Evolutionary conservation across 305 asterid genomes (phyloP).

Genomic region (Solanum hybrid): DNA sequence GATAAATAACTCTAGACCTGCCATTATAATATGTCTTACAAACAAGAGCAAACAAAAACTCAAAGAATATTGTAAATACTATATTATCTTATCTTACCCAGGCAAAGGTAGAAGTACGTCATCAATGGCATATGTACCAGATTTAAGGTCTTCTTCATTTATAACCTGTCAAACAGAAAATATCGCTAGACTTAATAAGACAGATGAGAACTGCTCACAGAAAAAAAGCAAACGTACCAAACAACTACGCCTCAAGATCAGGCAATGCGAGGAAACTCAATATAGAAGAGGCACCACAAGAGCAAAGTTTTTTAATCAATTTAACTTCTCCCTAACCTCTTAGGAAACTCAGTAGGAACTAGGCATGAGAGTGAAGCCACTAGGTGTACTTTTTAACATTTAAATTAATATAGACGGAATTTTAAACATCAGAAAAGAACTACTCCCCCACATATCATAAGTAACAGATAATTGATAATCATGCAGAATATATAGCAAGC

Average conservation of each 20-base stretch:
- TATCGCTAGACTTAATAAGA: not conserved
- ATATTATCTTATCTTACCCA: constrained; percentile 46
- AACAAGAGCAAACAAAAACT: not conserved
- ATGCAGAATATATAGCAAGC: not conserved
- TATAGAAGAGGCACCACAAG: not conserved
- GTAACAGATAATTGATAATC: not conserved
- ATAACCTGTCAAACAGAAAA: constrained; percentile 42
- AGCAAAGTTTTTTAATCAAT: not conserved
- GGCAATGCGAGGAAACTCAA: not conserved
- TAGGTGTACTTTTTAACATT: not conserved
- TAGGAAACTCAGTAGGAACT: not conserved
- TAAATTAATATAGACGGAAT: not conserved
- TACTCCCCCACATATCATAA: not conserved
- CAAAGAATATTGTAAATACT: constrained; percentile 6
- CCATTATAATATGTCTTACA: constrained; percentile 6
- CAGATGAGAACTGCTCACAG: not conserved
- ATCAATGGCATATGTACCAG: constrained; percentile 55
- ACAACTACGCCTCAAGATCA: not conserved
- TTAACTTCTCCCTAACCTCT: not conserved
- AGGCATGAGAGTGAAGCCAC: not conserved
- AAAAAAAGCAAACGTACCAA: not conserved
- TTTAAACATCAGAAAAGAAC: not conserved
- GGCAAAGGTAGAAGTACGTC: constrained; percentile 94
- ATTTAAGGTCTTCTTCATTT: constrained; percentile 56
- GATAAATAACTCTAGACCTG: constrained; percentile 87